A percentile compares a stretch with the other conserved stretches of the same genome.
phyloP scores from a whole-genome alignment of 1,139 yeast species.

The Yamadazyma conglobata region DNA sequence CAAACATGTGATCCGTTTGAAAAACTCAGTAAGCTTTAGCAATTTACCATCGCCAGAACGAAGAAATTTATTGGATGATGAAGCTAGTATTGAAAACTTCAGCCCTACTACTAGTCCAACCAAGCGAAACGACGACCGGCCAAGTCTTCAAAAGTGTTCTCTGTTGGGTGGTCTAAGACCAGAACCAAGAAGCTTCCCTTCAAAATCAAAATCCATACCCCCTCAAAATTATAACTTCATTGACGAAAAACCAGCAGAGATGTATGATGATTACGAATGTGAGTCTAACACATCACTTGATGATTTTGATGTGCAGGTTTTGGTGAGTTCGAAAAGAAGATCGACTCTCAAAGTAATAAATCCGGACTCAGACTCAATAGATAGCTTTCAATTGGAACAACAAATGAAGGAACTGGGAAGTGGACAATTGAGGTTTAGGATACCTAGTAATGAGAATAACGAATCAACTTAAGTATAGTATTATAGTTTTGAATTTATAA shows the following conservation, averaged over 20 bases:
- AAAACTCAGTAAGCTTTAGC: conserved; percentile 21
- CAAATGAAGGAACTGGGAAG: conserved; percentile 7
- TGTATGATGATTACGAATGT: conserved; percentile 9
- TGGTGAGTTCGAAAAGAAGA: conserved; percentile 69
- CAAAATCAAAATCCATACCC: not conserved
- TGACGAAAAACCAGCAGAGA: conserved; percentile 4
- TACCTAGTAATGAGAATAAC: conserved; percentile 3
- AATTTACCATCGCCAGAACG: conserved; percentile 15
- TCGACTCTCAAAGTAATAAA: conserved; percentile 61
- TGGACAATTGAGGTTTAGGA: conserved; percentile 1
- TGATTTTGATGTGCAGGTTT: conserved; percentile 65
- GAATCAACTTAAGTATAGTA: conserved; percentile 1
- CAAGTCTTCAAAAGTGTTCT: not conserved
- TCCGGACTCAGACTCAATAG: conserved; percentile 42
- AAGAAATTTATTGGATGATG: conserved; percentile 14
- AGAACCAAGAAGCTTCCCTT: not conserved
- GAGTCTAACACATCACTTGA: conserved; percentile 14
- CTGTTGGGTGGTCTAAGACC: conserved; percentile 4
- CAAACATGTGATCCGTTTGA: conserved; percentile 22
- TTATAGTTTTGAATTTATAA: too few species aligned
- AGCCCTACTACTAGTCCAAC: conserved; percentile 2
- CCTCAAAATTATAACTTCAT: not conserved
- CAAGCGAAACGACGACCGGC: not conserved
- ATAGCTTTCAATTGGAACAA: too few species aligned
- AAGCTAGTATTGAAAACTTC: conserved; percentile 13